Evolutionary conservation across 2,329 filamentous ascomycete species (phyloP), one percentile per base, ranked within the genome.

Genomic region (Leptographium lundbergii): DNA sequence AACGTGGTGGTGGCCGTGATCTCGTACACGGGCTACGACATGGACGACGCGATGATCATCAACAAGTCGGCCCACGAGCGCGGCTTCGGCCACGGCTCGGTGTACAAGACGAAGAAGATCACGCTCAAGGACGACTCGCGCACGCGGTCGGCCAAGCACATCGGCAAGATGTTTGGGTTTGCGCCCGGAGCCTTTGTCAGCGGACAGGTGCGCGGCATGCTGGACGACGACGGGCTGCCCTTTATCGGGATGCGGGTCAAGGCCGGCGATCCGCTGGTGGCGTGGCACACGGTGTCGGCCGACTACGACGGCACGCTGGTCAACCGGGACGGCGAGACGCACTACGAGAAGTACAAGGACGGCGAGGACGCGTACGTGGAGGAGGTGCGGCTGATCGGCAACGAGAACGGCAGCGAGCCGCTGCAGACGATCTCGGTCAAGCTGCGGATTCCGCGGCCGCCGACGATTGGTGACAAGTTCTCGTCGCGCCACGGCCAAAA

Each of bases 1-100:
- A 99, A 99, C 68, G 90, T 91, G 10, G 85, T 97, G 47, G 94
- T 99, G 60, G 94, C 94, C 61, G 95, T 99, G 71, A 96, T 99
- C 63, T 96, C 92, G 0, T 99, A 99, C 72, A 97, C 92, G 2
- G 94, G 92, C 57, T 99, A 97, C 74, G 94, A 99, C 79, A 99
- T 99, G 94, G 94, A 99, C 79, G 94, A 99, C 75, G 94, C 94
- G 70, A 97, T 97, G 92, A 97, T 99, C 69, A 79, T 99, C 70
- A 97, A 97, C 78, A 97, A 97, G 72, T 96, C 91, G 24, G 86
- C 92, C 3, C 90, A 96, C 72, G 94, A 99, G 73, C 85, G 94
- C 65, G 94, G 94, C 17, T 97, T 99, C 68, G 92, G 91, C 45
- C 85, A 97, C 68, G 94, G 94, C 59, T 95, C 91, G 6, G 91